These are phyloP conservation scores for Nasturtium officinale DNA, from an alignment of 345 rosid species.

Conservation along the genomic window DNA sequence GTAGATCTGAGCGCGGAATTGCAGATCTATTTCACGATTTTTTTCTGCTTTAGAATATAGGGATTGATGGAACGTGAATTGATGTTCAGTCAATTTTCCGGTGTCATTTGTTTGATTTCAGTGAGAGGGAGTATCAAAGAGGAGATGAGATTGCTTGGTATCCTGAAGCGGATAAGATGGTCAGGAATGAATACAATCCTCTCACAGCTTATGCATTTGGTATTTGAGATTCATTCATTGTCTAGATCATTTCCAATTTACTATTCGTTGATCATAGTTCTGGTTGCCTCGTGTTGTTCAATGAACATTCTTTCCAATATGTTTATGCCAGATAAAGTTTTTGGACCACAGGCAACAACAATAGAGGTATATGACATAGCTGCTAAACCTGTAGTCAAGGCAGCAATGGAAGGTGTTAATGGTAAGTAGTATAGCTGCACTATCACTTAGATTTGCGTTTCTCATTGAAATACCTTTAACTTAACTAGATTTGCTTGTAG, in stretches of 20 bases:
- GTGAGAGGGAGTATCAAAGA: constrained; percentile 81
- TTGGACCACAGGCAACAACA: constrained; percentile 71
- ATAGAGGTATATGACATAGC: constrained; percentile 85
- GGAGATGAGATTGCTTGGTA: constrained; percentile 95
- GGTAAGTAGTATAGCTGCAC: constrained; percentile 51
- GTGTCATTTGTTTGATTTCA: constrained; percentile 45
- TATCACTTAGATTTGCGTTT: constrained; percentile 5
- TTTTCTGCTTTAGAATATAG: constrained; percentile 14
- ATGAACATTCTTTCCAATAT: background rate
- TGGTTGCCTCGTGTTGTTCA: background rate
- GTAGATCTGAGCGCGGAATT: constrained; percentile 54
- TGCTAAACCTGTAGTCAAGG: constrained; percentile 85
- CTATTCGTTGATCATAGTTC: constrained; percentile 8
- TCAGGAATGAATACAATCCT: constrained; percentile 77
- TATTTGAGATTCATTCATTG: constrained; percentile 36
- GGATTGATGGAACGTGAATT: constrained; percentile 25
- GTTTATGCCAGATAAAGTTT: constrained; percentile 66
- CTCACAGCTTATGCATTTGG: constrained; percentile 86
- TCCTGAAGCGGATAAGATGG: constrained; percentile 86
- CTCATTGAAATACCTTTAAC: background rate
- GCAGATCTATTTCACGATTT: constrained; percentile 50
- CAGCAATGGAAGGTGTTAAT: constrained; percentile 96
- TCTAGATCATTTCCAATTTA: background rate
- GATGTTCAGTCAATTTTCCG: constrained; percentile 9
- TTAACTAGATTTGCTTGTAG: background rate